A percentile compares a stretch with the other conserved stretches of the same genome.
phyloP scores from a whole-genome alignment of 2,329 filamentous ascomycete species.

The Aspergillus novoparasiticus region DNA sequence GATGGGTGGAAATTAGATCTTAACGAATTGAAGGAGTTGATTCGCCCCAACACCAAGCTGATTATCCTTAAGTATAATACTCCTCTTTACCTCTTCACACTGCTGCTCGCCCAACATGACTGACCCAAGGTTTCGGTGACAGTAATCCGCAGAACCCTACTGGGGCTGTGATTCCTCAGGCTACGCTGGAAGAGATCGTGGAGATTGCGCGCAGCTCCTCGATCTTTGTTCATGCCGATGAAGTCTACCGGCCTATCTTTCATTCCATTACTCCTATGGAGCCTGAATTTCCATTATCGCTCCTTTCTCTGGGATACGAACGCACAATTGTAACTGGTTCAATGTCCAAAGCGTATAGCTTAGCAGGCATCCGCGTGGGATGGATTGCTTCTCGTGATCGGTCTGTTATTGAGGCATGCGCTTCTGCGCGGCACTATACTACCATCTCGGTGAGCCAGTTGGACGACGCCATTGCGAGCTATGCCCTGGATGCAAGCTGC shows the following conservation, averaged over 20 bases:
- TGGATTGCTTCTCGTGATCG: slow-evolving; percentile 74
- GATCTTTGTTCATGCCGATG: slow-evolving; percentile 72
- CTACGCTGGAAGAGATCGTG: slow-evolving; percentile 62
- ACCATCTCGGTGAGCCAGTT: slow-evolving; percentile 83
- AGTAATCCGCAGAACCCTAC: slow-evolving; percentile 80
- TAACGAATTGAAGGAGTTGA: slow-evolving; percentile 64
- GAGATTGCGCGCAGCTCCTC: slow-evolving; percentile 62
- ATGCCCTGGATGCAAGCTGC: slow-evolving; percentile 67
- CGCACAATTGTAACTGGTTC: slow-evolving; percentile 75
- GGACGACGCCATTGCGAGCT: slow-evolving; percentile 76
- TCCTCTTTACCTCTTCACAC: slow-evolving; percentile 38
- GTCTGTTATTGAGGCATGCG: slow-evolving; percentile 64
- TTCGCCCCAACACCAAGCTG: slow-evolving; percentile 57
- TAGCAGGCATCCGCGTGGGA: slow-evolving; percentile 79
- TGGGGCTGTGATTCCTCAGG: slow-evolving; percentile 66
- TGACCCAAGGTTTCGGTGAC: slow-evolving; percentile 69
- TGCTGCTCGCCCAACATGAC: slow-evolving; percentile 48
- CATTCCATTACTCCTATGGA: slow-evolving; percentile 64
- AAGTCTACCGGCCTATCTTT: slow-evolving; percentile 83
- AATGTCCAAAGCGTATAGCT: slow-evolving; percentile 81
- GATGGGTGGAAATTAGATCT: slow-evolving; percentile 70
- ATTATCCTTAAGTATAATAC: slow-evolving; percentile 60
- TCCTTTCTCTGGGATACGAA: slow-evolving; percentile 71
- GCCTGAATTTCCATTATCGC: slow-evolving; percentile 64
- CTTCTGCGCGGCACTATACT: slow-evolving; percentile 74